phyloP scores from a whole-genome alignment of 75 land plant species.

The Sequoia sempervirens region DNA sequence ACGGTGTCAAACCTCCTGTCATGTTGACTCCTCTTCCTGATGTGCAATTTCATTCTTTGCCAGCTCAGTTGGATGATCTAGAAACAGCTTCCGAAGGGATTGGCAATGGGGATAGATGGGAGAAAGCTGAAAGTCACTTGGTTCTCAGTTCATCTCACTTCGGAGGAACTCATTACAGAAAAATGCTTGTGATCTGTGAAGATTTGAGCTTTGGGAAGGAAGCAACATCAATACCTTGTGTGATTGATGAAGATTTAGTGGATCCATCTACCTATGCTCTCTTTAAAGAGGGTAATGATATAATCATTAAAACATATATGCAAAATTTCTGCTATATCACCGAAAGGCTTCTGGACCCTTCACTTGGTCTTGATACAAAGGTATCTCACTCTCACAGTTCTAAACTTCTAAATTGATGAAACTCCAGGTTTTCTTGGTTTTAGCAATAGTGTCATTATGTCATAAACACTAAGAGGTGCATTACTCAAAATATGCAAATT shows the following conservation, averaged over 20 bases:
- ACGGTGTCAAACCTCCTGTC: slow-evolving; percentile 1
- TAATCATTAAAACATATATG: slow-evolving; percentile 53
- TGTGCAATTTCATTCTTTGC: neutral
- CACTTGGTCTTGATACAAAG: slow-evolving; percentile 63
- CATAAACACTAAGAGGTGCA: neutral
- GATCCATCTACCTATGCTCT: slow-evolving; percentile 34
- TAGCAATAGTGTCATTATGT: neutral
- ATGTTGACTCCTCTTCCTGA: slow-evolving; percentile 17
- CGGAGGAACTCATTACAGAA: slow-evolving; percentile 6
- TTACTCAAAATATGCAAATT: neutral
- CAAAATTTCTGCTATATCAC: slow-evolving; percentile 70
- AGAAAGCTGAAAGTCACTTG: slow-evolving; percentile 59
- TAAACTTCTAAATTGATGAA: neutral
- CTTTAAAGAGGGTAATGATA: slow-evolving; percentile 24
- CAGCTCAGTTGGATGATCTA: slow-evolving; percentile 1
- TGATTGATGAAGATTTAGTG: slow-evolving; percentile 56
- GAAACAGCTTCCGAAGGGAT: slow-evolving; percentile 7
- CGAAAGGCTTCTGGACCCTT: slow-evolving; percentile 68
- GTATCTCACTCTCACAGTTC: slow-evolving; percentile 22
- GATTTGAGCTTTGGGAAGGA: slow-evolving; percentile 92
- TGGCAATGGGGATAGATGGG: slow-evolving; percentile 16
- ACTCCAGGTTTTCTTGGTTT: neutral
- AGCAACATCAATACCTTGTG: slow-evolving; percentile 71
- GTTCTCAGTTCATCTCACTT: slow-evolving; percentile 30
- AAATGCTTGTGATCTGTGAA: slow-evolving; percentile 50